Conservation (phyloP, 441 rosid genomes). For the Viola pubescens region DNA sequence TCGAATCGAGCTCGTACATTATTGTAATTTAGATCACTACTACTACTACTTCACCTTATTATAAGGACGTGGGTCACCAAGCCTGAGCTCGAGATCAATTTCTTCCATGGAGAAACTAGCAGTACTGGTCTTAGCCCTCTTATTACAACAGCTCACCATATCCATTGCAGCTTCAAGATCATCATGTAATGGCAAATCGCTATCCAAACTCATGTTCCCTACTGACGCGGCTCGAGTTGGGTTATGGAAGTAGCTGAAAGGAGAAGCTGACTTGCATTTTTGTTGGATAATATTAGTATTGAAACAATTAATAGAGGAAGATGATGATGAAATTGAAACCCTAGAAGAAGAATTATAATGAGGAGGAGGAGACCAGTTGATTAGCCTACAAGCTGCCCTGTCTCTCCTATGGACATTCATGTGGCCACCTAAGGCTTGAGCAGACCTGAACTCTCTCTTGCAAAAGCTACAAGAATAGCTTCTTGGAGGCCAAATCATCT, state of each 20-base stretch:
- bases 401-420: constrained; percentile 96
- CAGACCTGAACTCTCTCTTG: constrained; percentile 83
- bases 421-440: constrained; percentile 97
- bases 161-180: too few relatives aligned
- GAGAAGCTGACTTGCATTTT: constrained; percentile 1
- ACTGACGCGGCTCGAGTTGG: too few relatives aligned
- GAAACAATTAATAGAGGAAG: too few relatives aligned
- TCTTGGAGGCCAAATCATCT: constrained; percentile 84
- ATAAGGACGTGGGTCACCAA: constrained; percentile 40
- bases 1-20: not conserved
- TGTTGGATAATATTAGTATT: too few relatives aligned
- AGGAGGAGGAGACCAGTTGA: constrained; percentile 17
- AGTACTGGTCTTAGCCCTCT: constrained; percentile 25
- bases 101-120: constrained; percentile 41
- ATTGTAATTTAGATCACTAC: not conserved
- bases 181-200: too few relatives aligned
- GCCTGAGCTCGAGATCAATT: constrained; percentile 93
- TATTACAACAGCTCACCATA: constrained; percentile 16
- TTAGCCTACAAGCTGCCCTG: constrained; percentile 57
- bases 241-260: not conserved
- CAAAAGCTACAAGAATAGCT: constrained; percentile 89
- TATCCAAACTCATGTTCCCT: too few relatives aligned
- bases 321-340: constrained; percentile 22
- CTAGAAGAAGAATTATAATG: constrained; percentile 23
- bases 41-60: constrained; percentile 28